phyloP scores from a whole-genome alignment of 129 eudicot genomes.

The Smallanthus sonchifolius region DNA sequence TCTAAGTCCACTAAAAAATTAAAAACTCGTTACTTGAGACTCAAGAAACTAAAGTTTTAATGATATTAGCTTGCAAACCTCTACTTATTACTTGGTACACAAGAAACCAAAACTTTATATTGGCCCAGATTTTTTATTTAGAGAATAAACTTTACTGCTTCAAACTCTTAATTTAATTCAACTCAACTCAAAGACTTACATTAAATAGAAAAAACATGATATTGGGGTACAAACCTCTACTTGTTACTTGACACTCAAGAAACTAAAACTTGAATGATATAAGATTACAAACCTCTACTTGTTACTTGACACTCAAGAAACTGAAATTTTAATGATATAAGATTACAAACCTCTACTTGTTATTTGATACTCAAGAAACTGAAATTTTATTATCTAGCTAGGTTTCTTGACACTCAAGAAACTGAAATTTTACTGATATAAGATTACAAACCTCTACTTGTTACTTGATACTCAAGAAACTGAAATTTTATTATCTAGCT shows the following conservation, averaged over 20 bases:
- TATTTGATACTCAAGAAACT: constrained; percentile 12
- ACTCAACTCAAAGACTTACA: too few species aligned
- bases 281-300: constrained; percentile 59
- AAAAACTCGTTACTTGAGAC: not conserved
- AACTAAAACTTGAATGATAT: constrained; percentile 1
- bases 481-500: not conserved
- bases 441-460: constrained; percentile 65
- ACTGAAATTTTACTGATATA: not conserved
- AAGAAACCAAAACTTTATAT: not conserved
- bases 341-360: constrained; percentile 63
- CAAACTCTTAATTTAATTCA: too few species aligned
- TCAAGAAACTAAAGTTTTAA: not conserved
- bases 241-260: not conserved
- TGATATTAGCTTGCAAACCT: constrained; percentile 39
- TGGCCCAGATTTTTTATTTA: too few species aligned
- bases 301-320: not conserved
- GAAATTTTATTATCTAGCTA: not conserved
- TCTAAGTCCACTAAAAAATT: too few species aligned
- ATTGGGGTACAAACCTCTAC: too few species aligned
- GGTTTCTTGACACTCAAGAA: not conserved
- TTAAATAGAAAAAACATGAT: too few species aligned
- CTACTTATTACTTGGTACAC: constrained; percentile 44
- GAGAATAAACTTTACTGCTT: too few species aligned
- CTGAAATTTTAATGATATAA: not conserved
- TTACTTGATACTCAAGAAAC: constrained; percentile 15